Conservation (phyloP, 176 grass and related monocot genomes). For the Dendrocalamus sinicus region DNA sequence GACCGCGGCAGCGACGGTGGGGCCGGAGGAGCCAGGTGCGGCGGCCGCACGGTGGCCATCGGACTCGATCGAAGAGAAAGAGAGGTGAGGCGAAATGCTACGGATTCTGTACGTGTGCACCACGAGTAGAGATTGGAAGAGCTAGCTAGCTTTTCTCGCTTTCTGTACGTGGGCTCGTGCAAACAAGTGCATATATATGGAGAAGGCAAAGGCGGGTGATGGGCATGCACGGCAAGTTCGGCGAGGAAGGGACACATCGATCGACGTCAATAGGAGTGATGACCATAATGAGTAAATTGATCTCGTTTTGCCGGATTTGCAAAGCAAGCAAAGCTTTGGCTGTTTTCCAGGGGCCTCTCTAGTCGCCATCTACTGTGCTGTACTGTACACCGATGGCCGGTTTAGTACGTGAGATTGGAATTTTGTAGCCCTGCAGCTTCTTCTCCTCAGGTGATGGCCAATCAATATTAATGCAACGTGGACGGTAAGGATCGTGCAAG, state of each 20-base stretch:
- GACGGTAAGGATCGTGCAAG: neutral
- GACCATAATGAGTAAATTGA: neutral
- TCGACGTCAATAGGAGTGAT: neutral
- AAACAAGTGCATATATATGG: neutral
- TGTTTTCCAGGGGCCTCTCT: neutral
- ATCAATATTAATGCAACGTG: neutral
- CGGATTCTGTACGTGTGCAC: neutral
- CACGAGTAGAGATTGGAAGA: neutral
- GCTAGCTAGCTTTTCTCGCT: neutral
- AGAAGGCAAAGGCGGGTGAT: neutral
- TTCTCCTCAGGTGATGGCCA: neutral
- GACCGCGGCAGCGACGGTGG: neutral
- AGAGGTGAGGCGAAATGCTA: neutral
- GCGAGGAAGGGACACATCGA: neutral
- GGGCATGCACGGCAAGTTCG: neutral
- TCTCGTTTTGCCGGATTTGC: neutral
- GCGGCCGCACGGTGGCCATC: constrained; percentile 45
- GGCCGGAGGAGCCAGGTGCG: neutral
- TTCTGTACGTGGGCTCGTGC: neutral
- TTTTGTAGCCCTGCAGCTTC: too few species aligned
- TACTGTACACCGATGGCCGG: neutral
- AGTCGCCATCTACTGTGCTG: neutral
- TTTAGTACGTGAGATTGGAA: neutral
- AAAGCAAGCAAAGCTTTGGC: neutral
- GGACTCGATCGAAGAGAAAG: neutral